Evolutionary conservation across 2,329 filamentous ascomycete species (phyloP).

Genomic region (Cladobotryum mycophilum): DNA sequence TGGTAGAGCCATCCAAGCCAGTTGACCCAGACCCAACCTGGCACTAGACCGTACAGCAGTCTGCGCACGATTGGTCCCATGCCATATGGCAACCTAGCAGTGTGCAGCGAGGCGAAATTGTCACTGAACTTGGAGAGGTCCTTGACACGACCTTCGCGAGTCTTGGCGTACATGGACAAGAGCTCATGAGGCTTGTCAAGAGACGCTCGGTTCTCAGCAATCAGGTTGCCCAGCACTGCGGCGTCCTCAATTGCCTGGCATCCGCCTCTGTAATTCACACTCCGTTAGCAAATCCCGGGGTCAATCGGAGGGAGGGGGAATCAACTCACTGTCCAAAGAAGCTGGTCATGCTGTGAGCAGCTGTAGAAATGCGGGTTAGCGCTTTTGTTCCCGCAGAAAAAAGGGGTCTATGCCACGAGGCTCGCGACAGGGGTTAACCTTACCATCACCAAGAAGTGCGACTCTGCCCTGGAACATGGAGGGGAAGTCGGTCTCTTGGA

Average conservation of each 20-base stretch:
- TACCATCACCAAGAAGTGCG: conserved; percentile 16
- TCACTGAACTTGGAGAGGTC: conserved; percentile 15
- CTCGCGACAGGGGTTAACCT: background rate
- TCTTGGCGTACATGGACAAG: conserved; percentile 10
- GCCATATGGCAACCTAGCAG: conserved; percentile 13
- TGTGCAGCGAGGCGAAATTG: conserved; percentile 14
- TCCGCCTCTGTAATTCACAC: conserved; percentile 6
- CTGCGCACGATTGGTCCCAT: conserved; percentile 11
- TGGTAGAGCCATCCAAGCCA: conserved; percentile 16
- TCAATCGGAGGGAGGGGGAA: background rate
- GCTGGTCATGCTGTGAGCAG: conserved; percentile 17
- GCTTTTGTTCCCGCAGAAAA: no score
- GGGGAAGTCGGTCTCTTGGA: conserved; percentile 16
- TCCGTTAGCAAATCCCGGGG: background rate
- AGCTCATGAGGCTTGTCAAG: conserved; percentile 8
- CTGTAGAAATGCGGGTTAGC: conserved; percentile 4
- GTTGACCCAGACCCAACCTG: conserved; percentile 13
- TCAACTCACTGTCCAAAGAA: conserved; percentile 15
- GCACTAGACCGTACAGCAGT: conserved; percentile 14
- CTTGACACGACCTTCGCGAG: conserved; percentile 11
- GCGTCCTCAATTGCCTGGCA: conserved; percentile 16
- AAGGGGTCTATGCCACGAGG: background rate
- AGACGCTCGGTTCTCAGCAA: conserved; percentile 8
- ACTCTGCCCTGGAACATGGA: conserved; percentile 15
- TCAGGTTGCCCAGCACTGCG: conserved; percentile 12